These are phyloP conservation scores for Brassica nigra DNA, from an alignment of 345 rosid genomes.

Conservation along the genomic window DNA sequence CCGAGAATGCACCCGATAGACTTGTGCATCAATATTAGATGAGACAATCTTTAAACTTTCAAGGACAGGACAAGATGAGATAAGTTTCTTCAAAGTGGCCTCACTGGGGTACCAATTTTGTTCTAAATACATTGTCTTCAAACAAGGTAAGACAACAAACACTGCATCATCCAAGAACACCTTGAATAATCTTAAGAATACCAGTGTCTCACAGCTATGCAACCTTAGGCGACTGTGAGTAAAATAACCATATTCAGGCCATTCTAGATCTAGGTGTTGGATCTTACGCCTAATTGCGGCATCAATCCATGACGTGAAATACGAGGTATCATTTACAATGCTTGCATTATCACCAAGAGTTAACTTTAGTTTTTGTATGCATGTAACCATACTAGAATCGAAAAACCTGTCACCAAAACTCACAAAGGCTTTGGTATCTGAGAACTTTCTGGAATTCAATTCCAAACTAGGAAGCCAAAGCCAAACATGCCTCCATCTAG, in stretches of 20 bases:
- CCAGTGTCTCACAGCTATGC: background rate
- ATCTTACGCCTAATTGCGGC: background rate
- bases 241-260: background rate
- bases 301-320: conserved; percentile 11
- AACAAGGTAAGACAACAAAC: conserved; percentile 14
- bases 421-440: background rate
- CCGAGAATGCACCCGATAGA: background rate
- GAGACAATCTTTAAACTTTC: background rate
- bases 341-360: background rate
- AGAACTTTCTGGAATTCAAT: background rate
- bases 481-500: conserved; percentile 16
- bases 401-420: conserved; percentile 6
- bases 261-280: background rate
- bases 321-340: background rate
- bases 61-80: background rate
- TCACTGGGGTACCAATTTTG: background rate
- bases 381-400: background rate
- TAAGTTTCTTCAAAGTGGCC: conserved; percentile 2
- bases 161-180: background rate
- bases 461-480: background rate
- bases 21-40: background rate
- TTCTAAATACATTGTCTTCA: background rate
- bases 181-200: background rate
- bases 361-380: background rate
- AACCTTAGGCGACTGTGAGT: background rate